Evolutionary conservation across 1,139 yeast species (phyloP), one percentile per base, ranked within the genome.

Genomic region (Saccharomycopsis phalli): DNA sequence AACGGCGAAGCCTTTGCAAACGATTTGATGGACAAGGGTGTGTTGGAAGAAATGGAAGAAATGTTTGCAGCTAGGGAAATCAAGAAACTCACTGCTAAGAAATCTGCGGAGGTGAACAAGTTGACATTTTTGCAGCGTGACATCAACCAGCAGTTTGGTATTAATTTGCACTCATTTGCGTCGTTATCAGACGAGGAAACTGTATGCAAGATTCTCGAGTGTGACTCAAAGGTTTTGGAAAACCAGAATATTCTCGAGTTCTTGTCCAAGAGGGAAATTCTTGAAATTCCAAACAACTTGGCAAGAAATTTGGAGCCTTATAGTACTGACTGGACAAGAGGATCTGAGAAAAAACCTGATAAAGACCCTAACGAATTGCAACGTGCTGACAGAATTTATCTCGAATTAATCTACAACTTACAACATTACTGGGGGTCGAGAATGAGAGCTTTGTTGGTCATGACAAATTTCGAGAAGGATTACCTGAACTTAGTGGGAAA

Each of bases 391-490:
- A 71, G 88, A 54, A 63, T 82, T 8, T 82, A 76, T 52, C 61
- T 82, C 59, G 87, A 80, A 51, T 66, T 81, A 55, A 74, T 81
- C 51, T 80, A 78, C 55, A 81, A 81, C 50, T 65, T 81, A 49
- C 87, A 79, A 49, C 81, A 79, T 47, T 82, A 82, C 51, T 82
- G 94, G 94, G 70, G 75, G 46, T 79, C 91, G 3, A 72, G 94
- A 63, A 76, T 74, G 63, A 66, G 93, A 50, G 83, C 88, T 1
- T 61, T 82, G 47, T 69, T 63, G 33, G 73, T 81, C 14, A 65
- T 79, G 16, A 63, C 78, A 1, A 62, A 69, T 18, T 81, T 69
- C 55, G 86, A 80, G 51, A 79, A 71, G 51, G 93, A 82, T 46
- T 81, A 80, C 51, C 71, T 68, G n/a, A 87, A 79, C 45, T 59